Base-by-base conservation (phyloP, 176 grass and related monocot genomes). In the Cenchrus fungigraminus region DNA sequence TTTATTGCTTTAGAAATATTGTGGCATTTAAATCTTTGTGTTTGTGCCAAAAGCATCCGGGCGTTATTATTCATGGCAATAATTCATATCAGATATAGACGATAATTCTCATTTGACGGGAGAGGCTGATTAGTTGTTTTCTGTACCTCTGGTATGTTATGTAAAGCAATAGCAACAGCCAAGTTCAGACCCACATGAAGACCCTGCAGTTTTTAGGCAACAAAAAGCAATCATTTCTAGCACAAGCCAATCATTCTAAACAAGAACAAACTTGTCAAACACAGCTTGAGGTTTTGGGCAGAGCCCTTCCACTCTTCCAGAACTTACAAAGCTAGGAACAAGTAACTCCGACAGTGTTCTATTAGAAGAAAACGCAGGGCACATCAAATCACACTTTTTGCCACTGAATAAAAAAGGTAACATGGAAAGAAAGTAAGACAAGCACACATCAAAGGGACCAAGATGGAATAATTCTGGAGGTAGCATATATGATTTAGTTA, bases 71-170 rank as follows among this genome's bases (percentile, higher is more conserved):
- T 22, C 37, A 25, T 55, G 59, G 1, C 4, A 79, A 67, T n/a
- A 69, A 66, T 73, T 50, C 11, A 56, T n/a, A 55, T 10, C 61
- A 44, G 84, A 73, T 31, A n/a, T 46, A 70, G 22, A 83, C 65
- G 25, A 63, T 37, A 65, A 58, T 31, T 72, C 15, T 73, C 29
- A 66, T 42, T n/a, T 73, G 45, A 83, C 3, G 72, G 73, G 37
- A 85, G 83, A 73, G 45, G 17, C 12, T 61, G 5, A 56, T 50
- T 63, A 19, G 10, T 77, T 62, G 8, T 66, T 58, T 78, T 83
- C 4, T 84, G 15, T 82, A 98, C 96, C 93, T 98, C 96, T n/a
- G 96, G 96, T 87, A 98, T 95, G 80, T 98, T 98, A 78, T 98
- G 96, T 70, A 98, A 87, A 80, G 96, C 96, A 84, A 98, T 98